Base-by-base conservation (phyloP, 2,329 filamentous ascomycete species). In the Ophiosphaerella herpotricha region DNA sequence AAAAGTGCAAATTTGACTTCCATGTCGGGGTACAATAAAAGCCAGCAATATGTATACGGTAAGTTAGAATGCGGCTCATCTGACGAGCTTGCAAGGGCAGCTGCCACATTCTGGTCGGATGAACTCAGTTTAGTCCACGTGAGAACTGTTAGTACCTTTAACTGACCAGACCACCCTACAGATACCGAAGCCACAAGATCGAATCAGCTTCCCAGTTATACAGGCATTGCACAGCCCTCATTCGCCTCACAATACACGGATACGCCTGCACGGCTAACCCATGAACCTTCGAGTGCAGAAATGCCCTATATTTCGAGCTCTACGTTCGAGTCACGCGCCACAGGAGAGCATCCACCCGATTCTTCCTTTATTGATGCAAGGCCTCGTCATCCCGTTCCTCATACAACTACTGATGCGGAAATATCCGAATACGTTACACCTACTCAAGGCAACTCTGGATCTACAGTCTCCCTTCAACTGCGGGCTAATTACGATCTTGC, bases 21-120 rank as follows among this genome's bases (percentile, higher is more conserved):
- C 76, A 92, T 92, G 88, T 88, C 89, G 74, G 87, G 87, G 76
- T 92, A 91, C 81, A 80, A 82, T 69, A 96, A 95, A 77, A 77
- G 85, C 51, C 85, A 88, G 74, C 81, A 87, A 74, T 88, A 87
- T 74, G 83, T 92, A 78, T 88, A 93, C 77, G 89, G 91, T 95
- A 80, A 78, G 90, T 86, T 51, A 21, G 53, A 53, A 40, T 60
- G 62, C 54, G 57, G 73, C 75, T 61, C 78, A 78, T 68, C 60
- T 73, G 71, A 74, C 67, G 59, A 58, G 55, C 54, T 49, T 50
- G 44, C 45, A 60, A 59, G 61, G 62, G 57, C 70, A 70, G 63
- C 68, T 71, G 68, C 65, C 66, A 69, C 55, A 60, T 48, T 59
- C 59, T 65, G 63, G 59, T 71, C 68, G 67, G 66, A 66, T 66